Conservation (phyloP, 2,329 filamentous ascomycete genomes). For the Lizonia empirigonia region DNA sequence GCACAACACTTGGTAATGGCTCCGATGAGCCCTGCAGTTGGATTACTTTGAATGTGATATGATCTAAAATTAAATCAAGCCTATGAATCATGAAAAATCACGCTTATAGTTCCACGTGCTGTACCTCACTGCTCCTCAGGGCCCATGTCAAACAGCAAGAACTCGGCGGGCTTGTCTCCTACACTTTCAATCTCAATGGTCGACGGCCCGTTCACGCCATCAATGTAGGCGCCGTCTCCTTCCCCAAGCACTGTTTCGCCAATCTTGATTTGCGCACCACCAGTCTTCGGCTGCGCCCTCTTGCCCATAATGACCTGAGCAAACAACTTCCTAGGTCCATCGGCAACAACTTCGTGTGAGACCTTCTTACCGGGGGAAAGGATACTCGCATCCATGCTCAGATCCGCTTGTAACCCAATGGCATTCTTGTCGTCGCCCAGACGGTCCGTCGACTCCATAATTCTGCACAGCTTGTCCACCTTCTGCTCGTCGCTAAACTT, state of each 20-base stretch:
- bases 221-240: slow-evolving; percentile 81
- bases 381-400: slow-evolving; percentile 80
- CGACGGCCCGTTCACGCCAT: slow-evolving; percentile 52
- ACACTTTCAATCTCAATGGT: slow-evolving; percentile 55
- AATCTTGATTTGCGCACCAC: slow-evolving; percentile 73
- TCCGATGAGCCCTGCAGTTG: neutral
- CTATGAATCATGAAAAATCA: neutral
- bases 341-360: slow-evolving; percentile 72
- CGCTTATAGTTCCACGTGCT: neutral
- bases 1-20: neutral
- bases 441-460: slow-evolving; percentile 73
- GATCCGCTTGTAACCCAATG: slow-evolving; percentile 83
- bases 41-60: neutral
- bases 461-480: slow-evolving; percentile 70
- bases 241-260: slow-evolving; percentile 71
- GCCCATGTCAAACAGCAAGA: slow-evolving; percentile 58
- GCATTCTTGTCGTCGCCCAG: slow-evolving; percentile 69
- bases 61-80: neutral
- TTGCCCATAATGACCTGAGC: slow-evolving; percentile 76
- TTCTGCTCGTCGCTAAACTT: slow-evolving; percentile 76
- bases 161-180: slow-evolving; percentile 54
- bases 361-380: slow-evolving; percentile 70
- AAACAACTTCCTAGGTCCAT: slow-evolving; percentile 73
- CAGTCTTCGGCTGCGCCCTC: slow-evolving; percentile 63
- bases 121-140: slow-evolving; percentile 26